Evolutionary conservation across 1,139 yeast genomes (phyloP).

Genomic region (Geotrichum bryndzae): DNA sequence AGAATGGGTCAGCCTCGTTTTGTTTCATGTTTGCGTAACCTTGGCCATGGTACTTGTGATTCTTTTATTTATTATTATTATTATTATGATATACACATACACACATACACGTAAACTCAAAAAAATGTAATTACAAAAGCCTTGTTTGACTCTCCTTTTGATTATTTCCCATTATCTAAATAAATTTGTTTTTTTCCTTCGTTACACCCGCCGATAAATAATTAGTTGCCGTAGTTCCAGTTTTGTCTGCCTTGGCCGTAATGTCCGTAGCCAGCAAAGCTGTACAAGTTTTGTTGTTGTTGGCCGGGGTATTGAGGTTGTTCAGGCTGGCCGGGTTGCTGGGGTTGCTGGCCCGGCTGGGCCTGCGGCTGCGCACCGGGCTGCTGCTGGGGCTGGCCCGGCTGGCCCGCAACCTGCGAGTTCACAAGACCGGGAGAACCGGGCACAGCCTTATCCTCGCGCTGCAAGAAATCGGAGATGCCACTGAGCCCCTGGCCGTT

Average conservation of each 20-base stretch:
- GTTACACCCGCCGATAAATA: not conserved
- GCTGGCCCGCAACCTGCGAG: slow-evolving; percentile 18
- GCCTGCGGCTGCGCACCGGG: slow-evolving; percentile 11
- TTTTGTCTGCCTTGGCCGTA: slow-evolving; percentile 24
- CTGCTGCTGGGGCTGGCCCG: slow-evolving; percentile 14
- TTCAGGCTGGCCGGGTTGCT: slow-evolving; percentile 21
- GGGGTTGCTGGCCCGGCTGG: slow-evolving; percentile 13
- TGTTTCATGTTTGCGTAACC: no score
- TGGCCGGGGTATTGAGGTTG: slow-evolving; percentile 24
- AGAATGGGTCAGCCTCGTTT: no score
- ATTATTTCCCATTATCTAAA: no score
- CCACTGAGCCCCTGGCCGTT: slow-evolving; percentile 26
- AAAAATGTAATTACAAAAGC: no score
- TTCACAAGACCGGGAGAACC: slow-evolving; percentile 25
- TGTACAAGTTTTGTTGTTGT: slow-evolving; percentile 30
- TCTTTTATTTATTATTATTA: no score
- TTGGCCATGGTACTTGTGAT: no score
- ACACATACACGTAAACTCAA: no score
- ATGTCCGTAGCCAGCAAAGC: slow-evolving; percentile 33
- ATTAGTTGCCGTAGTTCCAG: slow-evolving; percentile 16
- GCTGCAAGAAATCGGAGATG: slow-evolving; percentile 33
- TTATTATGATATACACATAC: no score
- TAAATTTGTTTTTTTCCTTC: no score
- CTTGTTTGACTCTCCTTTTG: no score
- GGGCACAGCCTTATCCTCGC: slow-evolving; percentile 29